Base-by-base conservation (phyloP, 768 basidiomycete species). In the Cyclocybe cylindracea region DNA sequence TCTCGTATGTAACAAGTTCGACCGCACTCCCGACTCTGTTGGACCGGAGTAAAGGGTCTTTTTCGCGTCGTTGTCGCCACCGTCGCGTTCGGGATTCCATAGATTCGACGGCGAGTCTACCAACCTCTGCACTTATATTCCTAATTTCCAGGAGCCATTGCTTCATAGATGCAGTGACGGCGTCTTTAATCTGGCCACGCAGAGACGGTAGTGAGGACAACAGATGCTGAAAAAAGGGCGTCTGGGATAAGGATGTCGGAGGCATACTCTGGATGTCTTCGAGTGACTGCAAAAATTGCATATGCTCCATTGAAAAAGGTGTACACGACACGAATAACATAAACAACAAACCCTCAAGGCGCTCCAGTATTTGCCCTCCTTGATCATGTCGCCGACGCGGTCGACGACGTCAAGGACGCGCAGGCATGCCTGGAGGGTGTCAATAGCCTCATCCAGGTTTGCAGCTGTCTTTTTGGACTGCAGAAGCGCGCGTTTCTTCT, bases 131-230 rank as follows among this genome's bases (percentile, higher is more conserved):
- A 46, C 91, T 91, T 52, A 89, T 79, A 60, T 97, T 94, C 51
- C 97, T 78, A 46, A 98, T 94, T 61, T 98, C 95, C 43, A 97
- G 82, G 24, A 99, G 72, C 97, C 97, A 99, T 57, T 96, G 89
- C 63, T 98, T 98, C 76, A 91, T 88, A 4, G 94, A 92, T 0
- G 93, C 92, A 3, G 92, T 95, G 4, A 98, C 96, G 1, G 92
- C 89, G 62, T 91, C 91, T 68, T 94, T 92, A 64, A 99, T 91
- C 62, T 94, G 91, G 13, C 77, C 73, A 5, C 94, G 87, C 39
- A 95, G 76, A 1, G 94, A 95, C 3, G 97, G 97, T 39, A 99
- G 72, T 1, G 96, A 96, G 2, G 89, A 89, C 13, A 98, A 73
- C 56, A 99, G 79, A 74, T 97, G 87, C 50, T 91, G 89, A 63